These are phyloP conservation scores for Escovopsis sp. DNA, from an alignment of 2,329 filamentous ascomycete genomes.

Conservation along the genomic window DNA sequence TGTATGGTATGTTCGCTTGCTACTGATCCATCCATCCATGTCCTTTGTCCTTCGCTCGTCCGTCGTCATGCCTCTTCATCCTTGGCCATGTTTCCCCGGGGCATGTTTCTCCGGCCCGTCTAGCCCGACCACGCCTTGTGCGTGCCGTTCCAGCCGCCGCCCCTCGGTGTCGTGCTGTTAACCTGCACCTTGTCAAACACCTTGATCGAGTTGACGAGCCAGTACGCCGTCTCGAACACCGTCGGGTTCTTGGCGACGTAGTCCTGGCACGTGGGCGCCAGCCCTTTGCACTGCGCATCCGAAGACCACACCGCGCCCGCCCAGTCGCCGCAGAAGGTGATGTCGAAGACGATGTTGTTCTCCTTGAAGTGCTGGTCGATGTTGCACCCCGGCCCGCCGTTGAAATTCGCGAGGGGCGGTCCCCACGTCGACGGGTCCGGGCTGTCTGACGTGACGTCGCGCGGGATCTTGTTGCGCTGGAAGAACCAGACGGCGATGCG, in stretches of 20 bases:
- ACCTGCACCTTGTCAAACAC: constrained; percentile 35
- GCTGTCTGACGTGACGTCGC: constrained; percentile 40
- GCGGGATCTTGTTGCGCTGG: constrained; percentile 46
- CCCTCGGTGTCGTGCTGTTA: too few species aligned
- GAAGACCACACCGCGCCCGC: constrained; percentile 52
- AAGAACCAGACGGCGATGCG: constrained; percentile 76
- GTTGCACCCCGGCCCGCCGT: constrained; percentile 50
- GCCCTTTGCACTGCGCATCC: constrained; percentile 40
- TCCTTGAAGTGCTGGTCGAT: constrained; percentile 54
- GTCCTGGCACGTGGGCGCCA: constrained; percentile 50
- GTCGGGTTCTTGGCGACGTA: constrained; percentile 58
- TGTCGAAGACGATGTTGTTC: constrained; percentile 68
- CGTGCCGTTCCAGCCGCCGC: too few species aligned
- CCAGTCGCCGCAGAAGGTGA: constrained; percentile 79
- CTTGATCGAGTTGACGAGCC: constrained; percentile 58
- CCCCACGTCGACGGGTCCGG: constrained; percentile 59
- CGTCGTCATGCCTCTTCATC: too few species aligned
- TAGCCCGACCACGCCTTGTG: too few species aligned
- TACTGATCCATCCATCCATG: too few species aligned
- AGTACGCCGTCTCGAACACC: constrained; percentile 60
- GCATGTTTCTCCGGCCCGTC: too few species aligned
- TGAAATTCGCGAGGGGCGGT: constrained; percentile 51
- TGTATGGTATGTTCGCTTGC: too few species aligned
- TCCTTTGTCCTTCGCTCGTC: too few species aligned
- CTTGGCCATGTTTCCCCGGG: too few species aligned